Conservation (phyloP, 768 basidiomycete species). For the Trametes coccinea region DNA sequence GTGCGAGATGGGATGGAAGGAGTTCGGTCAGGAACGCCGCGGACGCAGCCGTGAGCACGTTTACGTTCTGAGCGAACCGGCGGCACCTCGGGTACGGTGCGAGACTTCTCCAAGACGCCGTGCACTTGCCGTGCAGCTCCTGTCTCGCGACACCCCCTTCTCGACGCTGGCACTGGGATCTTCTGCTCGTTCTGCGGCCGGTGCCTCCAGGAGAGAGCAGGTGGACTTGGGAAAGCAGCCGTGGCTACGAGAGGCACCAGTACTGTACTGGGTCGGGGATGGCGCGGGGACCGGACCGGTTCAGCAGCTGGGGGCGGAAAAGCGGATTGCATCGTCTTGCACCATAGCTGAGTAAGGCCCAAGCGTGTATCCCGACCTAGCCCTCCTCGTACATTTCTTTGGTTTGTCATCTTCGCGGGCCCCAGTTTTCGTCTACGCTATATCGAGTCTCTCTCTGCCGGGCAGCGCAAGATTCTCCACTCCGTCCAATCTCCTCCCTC, state of each 20-base stretch:
- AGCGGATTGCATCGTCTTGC: slow-evolving; percentile 17
- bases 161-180: neutral
- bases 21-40: slow-evolving; percentile 4
- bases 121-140: neutral
- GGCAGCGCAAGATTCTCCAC: slow-evolving; percentile 1
- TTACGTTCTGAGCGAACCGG: slow-evolving; percentile 15
- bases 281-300: slow-evolving; percentile 18
- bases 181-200: neutral
- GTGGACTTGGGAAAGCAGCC: too few relatives aligned
- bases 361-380: neutral
- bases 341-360: slow-evolving; percentile 24
- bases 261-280: neutral
- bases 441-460: slow-evolving; percentile 6
- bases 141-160: neutral
- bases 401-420: slow-evolving; percentile 15
- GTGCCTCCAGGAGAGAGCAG: neutral
- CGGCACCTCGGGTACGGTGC: slow-evolving; percentile 5
- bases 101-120: slow-evolving; percentile 3
- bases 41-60: slow-evolving; percentile 1
- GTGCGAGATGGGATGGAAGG: too few relatives aligned
- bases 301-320: slow-evolving; percentile 1
- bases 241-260: neutral
- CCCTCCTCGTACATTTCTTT: neutral
- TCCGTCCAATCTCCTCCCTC: neutral
- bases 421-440: slow-evolving; percentile 11